Evolutionary conservation across 306 rosid species (phyloP).

Genomic region (Casuarina glauca): DNA sequence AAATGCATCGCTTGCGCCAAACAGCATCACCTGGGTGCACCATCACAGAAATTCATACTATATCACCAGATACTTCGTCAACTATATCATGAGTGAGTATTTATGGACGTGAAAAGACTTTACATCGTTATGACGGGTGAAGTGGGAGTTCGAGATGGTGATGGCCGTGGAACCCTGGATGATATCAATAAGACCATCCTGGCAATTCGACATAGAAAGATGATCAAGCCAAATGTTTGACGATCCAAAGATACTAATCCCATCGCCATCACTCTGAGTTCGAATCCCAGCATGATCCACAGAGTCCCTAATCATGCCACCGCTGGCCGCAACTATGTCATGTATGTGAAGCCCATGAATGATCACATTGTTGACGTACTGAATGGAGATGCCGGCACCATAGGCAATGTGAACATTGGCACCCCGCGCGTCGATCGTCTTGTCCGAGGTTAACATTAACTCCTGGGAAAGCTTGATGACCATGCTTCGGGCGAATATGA

Average conservation of each 20-base stretch:
- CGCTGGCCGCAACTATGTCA: constrained; percentile 14
- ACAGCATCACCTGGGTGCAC: constrained; percentile 57
- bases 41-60: not conserved
- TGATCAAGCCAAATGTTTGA: constrained; percentile 84
- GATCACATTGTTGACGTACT: constrained; percentile 55
- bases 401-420: constrained; percentile 49
- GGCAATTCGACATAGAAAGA: constrained; percentile 55
- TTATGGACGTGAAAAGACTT: not conserved
- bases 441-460: constrained; percentile 56
- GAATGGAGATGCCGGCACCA: constrained; percentile 67
- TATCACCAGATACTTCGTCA: not conserved
- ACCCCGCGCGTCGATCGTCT: constrained; percentile 92
- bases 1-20: constrained; percentile 51
- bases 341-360: constrained; percentile 60
- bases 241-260: constrained; percentile 61
- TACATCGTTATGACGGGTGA: constrained; percentile 67
- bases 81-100: not conserved
- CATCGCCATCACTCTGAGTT: constrained; percentile 71
- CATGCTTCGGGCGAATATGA: constrained; percentile 62
- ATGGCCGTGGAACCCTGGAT: constrained; percentile 71
- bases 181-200: constrained; percentile 72
- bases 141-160: constrained; percentile 78
- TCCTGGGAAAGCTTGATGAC: constrained; percentile 50
- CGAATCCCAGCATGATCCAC: constrained; percentile 50
- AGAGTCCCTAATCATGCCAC: constrained; percentile 71